Base-by-base conservation (phyloP, 2,329 filamentous ascomycete genomes). In the Fusarium chuoi region DNA sequence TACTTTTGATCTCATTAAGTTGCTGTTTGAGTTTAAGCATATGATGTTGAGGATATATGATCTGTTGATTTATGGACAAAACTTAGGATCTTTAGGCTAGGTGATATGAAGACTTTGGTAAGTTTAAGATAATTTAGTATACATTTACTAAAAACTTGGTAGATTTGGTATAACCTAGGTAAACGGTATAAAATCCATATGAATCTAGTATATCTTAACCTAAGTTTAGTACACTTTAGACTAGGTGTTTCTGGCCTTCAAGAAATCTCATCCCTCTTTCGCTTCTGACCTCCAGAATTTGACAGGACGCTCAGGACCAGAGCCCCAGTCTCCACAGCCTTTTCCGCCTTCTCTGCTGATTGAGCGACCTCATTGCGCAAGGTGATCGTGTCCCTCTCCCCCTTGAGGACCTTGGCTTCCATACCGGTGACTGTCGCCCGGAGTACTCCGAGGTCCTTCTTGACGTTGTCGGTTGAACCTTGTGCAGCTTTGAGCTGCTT, bases 381-480 rank as follows among this genome's bases (percentile, higher is more conserved):
- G 7, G 30, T 12, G 3, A 10, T 30, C 28, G 10, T 30, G 28
- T 30, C 28, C 8, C 8, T 30, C 28, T 30, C 28, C 28, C 28
- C 28, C 28, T 30, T 30, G 28, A 30, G 28, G 28, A 30, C 28
- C 28, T 30, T 30, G 28, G 28, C 28, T 30, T 30, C 28, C 28
- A 30, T 30, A 30, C 28, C 8, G 7, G n/a, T 7, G 22, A 30
- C 1, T 22, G 10, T 48, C 1, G 7, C 20, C 7, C 22, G 15
- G 3, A 49, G 15, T 18, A 7, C 22, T 33, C 10, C 22, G 1
- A 18, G 0, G 0, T 7, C 11, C 22, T 18, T 33, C 22, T n/a
- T 49, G 3, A 33, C 3, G 10, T 1, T n/a, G 1, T 6, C 5
- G 6, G 5, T 10, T 3, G 7, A 9, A 6, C 5, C 17, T 9